Percentiles rank a stretch among this genome's conserved stretches.
Conservation (phyloP, 2,329 filamentous ascomycete species). For the Sclerotinia spermophila region DNA sequence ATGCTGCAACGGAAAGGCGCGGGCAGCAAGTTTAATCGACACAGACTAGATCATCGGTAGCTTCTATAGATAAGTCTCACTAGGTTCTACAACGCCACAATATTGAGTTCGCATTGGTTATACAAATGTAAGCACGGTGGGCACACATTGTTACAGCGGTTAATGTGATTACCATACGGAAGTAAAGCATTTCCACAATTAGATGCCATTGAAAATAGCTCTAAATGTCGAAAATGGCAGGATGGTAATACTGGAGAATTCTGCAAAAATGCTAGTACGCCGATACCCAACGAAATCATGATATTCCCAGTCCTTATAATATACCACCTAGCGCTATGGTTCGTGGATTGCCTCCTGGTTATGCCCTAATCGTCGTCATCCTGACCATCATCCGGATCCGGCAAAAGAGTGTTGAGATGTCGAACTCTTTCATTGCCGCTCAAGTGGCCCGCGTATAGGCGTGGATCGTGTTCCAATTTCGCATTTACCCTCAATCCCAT, state of each 20-base stretch:
- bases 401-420: too few species aligned
- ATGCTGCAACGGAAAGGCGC: too few species aligned
- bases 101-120: background rate
- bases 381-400: background rate
- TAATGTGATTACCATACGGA: background rate
- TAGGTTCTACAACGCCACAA: background rate
- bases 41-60: background rate
- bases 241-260: background rate
- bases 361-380: background rate
- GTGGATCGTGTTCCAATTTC: conserved; percentile 38
- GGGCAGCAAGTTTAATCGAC: background rate
- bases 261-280: background rate
- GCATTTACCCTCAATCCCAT: conserved; percentile 44
- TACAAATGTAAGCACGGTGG: background rate
- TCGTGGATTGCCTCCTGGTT: background rate
- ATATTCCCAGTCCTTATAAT: background rate
- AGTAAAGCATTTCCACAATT: background rate
- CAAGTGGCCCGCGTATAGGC: conserved; percentile 17
- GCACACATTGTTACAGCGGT: background rate
- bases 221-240: background rate
- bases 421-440: background rate
- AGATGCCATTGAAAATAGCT: background rate
- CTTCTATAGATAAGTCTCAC: background rate
- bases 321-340: background rate
- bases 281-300: background rate